These are phyloP conservation scores for Microstegium vimineum DNA, from an alignment of 176 grass and related monocot species.

Conservation along the genomic window DNA sequence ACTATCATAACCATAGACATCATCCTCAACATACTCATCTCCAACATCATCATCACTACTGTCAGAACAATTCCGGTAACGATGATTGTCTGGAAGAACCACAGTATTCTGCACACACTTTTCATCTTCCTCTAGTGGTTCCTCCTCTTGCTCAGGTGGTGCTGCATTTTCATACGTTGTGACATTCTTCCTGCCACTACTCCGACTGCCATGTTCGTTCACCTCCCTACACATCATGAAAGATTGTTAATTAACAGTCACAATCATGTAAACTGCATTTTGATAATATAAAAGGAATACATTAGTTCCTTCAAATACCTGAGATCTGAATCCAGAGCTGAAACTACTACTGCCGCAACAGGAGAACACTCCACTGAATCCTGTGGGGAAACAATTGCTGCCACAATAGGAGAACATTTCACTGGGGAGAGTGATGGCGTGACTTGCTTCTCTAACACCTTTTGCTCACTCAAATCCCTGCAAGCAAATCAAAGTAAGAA, in stretches of 20 bases:
- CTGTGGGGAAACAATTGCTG: background rate
- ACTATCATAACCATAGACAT: conserved; percentile 38
- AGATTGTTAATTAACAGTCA: conserved; percentile 18
- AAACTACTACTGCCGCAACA: conserved; percentile 7
- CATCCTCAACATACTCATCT: conserved; percentile 51
- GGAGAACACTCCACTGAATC: conserved; percentile 5
- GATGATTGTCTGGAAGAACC: conserved; percentile 60
- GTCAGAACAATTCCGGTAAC: conserved; percentile 68
- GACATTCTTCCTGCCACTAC: conserved; percentile 70
- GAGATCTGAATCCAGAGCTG: conserved; percentile 11
- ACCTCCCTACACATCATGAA: conserved; percentile 48
- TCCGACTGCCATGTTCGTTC: conserved; percentile 39
- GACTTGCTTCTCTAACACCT: conserved; percentile 22
- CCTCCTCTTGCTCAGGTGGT: conserved; percentile 38
- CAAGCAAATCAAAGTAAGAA: conserved; percentile 17
- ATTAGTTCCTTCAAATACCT: conserved; percentile 24
- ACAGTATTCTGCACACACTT: background rate
- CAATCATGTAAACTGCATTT: background rate
- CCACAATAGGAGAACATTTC: conserved; percentile 12
- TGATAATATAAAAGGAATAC: background rate
- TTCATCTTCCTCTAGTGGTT: conserved; percentile 18
- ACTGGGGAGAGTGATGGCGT: conserved; percentile 7
- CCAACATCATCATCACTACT: conserved; percentile 35
- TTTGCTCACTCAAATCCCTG: conserved; percentile 19
- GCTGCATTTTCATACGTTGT: conserved; percentile 47